A percentile compares a stretch with the other conserved stretches of the same genome.
phyloP scores from a whole-genome alignment of 192 early-diverging fungal genomes.

The Polychytrium aggregatum region DNA sequence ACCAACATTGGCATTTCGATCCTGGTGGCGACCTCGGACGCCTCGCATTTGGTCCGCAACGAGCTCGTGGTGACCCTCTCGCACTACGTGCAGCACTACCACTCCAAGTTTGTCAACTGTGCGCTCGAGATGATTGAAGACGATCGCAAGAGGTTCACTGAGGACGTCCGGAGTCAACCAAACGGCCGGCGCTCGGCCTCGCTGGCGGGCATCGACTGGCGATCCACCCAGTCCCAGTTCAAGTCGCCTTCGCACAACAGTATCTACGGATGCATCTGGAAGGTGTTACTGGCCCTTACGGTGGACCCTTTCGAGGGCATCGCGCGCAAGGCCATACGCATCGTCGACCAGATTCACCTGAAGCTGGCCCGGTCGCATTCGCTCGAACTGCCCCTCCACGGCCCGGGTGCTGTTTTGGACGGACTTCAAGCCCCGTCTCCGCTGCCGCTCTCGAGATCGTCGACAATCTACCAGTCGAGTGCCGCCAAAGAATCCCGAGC shows the following conservation, averaged over 20 bases:
- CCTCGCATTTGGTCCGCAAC: conserved; percentile 77
- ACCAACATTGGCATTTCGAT: conserved; percentile 61
- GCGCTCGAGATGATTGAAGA: conserved; percentile 45
- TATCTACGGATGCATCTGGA: conserved; percentile 64
- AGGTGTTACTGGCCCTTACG: conserved; percentile 68
- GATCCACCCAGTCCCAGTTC: not conserved
- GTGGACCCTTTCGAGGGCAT: conserved; percentile 76
- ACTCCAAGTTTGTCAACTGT: conserved; percentile 49
- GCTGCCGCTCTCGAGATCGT: too few relatives aligned
- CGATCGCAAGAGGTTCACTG: conserved; percentile 21
- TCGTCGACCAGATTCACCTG: conserved; percentile 54
- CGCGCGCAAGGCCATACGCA: conserved; percentile 46
- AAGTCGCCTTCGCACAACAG: conserved; percentile 13
- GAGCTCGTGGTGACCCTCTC: conserved; percentile 75
- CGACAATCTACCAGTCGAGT: too few relatives aligned
- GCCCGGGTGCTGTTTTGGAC: too few relatives aligned
- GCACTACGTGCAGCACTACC: conserved; percentile 58
- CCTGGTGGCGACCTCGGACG: conserved; percentile 61
- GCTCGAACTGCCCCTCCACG: not conserved
- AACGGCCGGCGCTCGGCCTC: conserved; percentile 8
- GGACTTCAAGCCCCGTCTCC: too few relatives aligned
- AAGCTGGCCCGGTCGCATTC: not conserved
- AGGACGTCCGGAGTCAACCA: conserved; percentile 12
- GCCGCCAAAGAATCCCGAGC: too few relatives aligned
- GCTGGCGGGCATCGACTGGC: not conserved